Base-by-base conservation (phyloP, 768 basidiomycete genomes). In the Cystoderma amianthinum region DNA sequence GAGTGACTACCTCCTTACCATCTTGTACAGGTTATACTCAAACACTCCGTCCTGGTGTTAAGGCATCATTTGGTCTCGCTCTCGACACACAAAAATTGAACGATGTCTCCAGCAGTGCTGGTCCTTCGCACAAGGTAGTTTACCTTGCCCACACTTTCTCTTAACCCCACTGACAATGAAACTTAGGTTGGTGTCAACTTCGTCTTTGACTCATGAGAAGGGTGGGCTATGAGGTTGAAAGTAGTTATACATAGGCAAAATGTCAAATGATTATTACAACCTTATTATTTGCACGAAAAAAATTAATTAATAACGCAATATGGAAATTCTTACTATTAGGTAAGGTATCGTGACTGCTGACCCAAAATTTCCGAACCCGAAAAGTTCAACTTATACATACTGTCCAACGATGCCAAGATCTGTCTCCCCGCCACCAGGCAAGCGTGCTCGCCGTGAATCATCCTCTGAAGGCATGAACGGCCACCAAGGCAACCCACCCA, bases 21-120 rank as follows among this genome's bases (percentile, higher is more conserved):
- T n/a, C n/a, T 22, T 32, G 50, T 45, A 17, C 9, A 85, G 84
- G 85, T 51, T 93, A 92, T 71, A 95, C 92, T 39, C 95, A 99
- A 70, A 69, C 78, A 28, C 86, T 99, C 58, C 87, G 91, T 50
- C 90, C 90, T 39, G 93, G 93, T 55, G 88, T 97, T 55, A 90
- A 86, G 63, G 86, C 86, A 36, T 76, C 85, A 38, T 93, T 97
- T 63, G 94, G 95, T 68, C 79, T 97, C 56, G 91, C 92, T 51
- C 72, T 99, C 49, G 96, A 99, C 71, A 95, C 92, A 46, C 82
- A 90, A 68, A 81, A 86, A 51, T 70, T 97, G 52, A 92, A 88
- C 68, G 87, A 90, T 43, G 61, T 73, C 39, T 63, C 69, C 37
- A 74, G 75, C 39, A 44, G 7, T 28, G 12, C 61, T 40, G 85